Base-by-base conservation (phyloP, 208 protist species). In the Acanthamoeba castellanii region DNA sequence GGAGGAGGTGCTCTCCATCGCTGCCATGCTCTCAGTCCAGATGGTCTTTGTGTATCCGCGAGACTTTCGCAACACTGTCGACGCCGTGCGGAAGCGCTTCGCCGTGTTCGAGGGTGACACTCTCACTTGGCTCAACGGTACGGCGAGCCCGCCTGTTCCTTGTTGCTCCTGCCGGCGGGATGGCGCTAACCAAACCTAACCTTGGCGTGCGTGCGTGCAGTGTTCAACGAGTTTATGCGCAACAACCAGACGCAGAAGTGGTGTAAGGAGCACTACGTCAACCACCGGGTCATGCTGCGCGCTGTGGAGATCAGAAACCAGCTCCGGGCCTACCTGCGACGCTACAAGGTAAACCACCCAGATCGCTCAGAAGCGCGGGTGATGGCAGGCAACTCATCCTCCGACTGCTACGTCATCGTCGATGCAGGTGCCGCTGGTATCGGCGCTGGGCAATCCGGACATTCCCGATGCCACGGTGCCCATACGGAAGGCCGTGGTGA, bases 41-140 rank as follows among this genome's bases (percentile, higher is more conserved):
- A 93, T 76, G 47, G 57, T 95, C 2, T 97, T 97, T 47, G 64
- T 84, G 1, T 66, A 64, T 25, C 25, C 92, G 34, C 25, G 81
- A 18, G 34, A 90, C 18, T 66, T 91, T 7, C 61, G 68, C 42
- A 45, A 37, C 37, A 94, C 81, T 30, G 57, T 84, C 11, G 95
- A 97, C 22, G 81, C 47, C 16, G 47, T 55, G 14, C 34, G 84
- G n/a, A 85, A 89, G 70, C 47, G 42, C 32, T 97, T 98, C 61
- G 88, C 82, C 27, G 94, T 96, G 5, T 90, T 96, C 30, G 97
- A 98, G 91, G 97, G 97, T 45, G 97, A 98, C 93, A 95, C 98
- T 34, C n/a, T 98, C 14, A 98, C 97, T 1, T 90, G 98, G 14
- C 76, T 98, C 97, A 95, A 85, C 59, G 85, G 94, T 95, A 52